Conservation (phyloP, 345 rosid species). For the Turritis glabra region DNA sequence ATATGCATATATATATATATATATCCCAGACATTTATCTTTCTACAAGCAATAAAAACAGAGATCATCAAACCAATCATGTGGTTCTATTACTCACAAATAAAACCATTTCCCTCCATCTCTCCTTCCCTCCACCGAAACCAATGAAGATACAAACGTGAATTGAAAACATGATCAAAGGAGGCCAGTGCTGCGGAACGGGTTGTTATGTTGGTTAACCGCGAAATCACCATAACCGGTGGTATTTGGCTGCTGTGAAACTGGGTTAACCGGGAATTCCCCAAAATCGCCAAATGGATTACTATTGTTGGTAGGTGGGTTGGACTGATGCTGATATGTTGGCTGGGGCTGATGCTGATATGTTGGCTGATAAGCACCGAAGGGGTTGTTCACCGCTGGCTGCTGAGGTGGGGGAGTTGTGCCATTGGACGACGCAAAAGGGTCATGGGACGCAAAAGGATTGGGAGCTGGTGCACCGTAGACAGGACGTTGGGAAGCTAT, state of each 20-base stretch:
- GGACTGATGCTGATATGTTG: constrained; percentile 43
- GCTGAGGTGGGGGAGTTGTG: constrained; percentile 51
- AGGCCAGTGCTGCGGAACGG: constrained; percentile 59
- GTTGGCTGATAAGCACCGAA: constrained; percentile 70
- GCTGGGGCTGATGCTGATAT: constrained; percentile 55
- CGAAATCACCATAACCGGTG: constrained; percentile 37
- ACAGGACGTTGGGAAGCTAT: constrained; percentile 80
- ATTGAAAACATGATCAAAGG: constrained; percentile 42
- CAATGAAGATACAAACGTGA: constrained; percentile 21
- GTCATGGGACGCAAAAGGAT: constrained; percentile 87
- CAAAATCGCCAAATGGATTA: constrained; percentile 78
- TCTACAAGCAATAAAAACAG: constrained; percentile 24
- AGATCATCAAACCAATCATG: constrained; percentile 35
- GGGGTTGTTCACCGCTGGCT: constrained; percentile 49
- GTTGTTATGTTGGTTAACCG: constrained; percentile 38
- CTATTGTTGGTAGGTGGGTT: constrained; percentile 28
- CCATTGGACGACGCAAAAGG: constrained; percentile 61
- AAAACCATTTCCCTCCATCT: background rate
- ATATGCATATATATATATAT: constrained; percentile 25
- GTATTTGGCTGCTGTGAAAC: constrained; percentile 36
- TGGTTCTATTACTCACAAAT: constrained; percentile 38
- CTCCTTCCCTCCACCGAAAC: background rate
- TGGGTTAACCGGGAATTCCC: constrained; percentile 35
- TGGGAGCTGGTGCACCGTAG: constrained; percentile 82
- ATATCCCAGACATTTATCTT: background rate